These are phyloP conservation scores for Diaporthe australafricana DNA, from an alignment of 2,329 filamentous ascomycete species.

Conservation along the genomic window DNA sequence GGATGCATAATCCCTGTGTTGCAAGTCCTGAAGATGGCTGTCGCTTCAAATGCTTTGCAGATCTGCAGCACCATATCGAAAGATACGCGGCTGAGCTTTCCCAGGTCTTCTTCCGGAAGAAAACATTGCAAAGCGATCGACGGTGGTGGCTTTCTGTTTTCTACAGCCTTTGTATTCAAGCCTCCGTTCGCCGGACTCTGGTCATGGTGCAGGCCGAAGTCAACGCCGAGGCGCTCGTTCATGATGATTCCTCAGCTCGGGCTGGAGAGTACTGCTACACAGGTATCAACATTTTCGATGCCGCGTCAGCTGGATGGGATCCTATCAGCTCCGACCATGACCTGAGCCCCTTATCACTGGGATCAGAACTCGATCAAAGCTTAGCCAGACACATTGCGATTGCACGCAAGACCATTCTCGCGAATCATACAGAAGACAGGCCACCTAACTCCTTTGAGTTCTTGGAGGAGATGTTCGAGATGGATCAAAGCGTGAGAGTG, in stretches of 20 bases:
- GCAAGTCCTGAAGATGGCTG: not conserved
- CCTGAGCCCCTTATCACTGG: not conserved
- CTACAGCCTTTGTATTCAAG: not conserved
- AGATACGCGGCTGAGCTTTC: not conserved
- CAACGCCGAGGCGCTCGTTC: not conserved
- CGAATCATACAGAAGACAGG: no score
- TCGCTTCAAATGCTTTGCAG: not conserved
- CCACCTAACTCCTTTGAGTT: not conserved
- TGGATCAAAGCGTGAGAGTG: not conserved
- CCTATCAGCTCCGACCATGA: not conserved
- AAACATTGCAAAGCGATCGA: not conserved
- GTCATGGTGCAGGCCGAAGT: not conserved
- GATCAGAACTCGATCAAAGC: not conserved
- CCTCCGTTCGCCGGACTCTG: not conserved
- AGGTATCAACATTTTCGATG: not conserved
- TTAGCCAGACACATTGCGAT: not conserved
- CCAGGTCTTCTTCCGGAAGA: not conserved
- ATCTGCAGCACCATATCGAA: not conserved
- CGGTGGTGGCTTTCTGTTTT: constrained; percentile 13
- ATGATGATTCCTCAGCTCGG: not conserved
- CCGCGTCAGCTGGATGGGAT: constrained; percentile 8
- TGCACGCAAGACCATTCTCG: not conserved
- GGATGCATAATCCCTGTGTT: not conserved
- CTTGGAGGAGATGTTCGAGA: not conserved
- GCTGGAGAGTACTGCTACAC: not conserved